Conservation (phyloP, 768 basidiomycete species). For the Kwoniella pini region DNA sequence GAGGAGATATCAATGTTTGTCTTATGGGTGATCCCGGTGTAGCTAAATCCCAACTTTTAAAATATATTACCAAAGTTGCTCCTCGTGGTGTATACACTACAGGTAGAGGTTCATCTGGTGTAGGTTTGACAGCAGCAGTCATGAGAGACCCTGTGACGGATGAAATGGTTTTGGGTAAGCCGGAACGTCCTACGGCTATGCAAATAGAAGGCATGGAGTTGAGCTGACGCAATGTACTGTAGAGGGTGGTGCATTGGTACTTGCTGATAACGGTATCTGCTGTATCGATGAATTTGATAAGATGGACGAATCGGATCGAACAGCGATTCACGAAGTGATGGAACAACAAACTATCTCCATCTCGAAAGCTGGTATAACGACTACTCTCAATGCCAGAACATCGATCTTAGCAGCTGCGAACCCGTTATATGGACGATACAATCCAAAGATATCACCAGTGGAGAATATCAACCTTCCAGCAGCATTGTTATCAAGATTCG, state of each 20-base stretch:
- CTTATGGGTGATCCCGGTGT: conserved; percentile 99
- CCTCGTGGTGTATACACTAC: conserved; percentile 98
- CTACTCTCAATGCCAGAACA: conserved; percentile 60
- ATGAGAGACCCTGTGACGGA: conserved; percentile 99
- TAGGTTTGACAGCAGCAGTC: conserved; percentile 97
- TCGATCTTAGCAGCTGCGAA: conserved; percentile 88
- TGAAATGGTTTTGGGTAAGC: conserved; percentile 96
- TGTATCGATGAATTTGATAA: conserved; percentile 99
- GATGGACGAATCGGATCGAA: conserved; percentile 97
- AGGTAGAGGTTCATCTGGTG: conserved; percentile 96
- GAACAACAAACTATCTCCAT: conserved; percentile 63
- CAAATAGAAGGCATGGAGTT: neutral
- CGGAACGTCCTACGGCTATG: no score
- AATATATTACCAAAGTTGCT: conserved; percentile 98
- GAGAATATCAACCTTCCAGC: conserved; percentile 99
- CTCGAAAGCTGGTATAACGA: conserved; percentile 62
- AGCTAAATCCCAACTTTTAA: conserved; percentile 79
- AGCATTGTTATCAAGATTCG: conserved; percentile 92
- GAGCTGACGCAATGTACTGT: conserved; percentile 19
- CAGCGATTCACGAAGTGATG: conserved; percentile 99
- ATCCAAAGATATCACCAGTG: conserved; percentile 93
- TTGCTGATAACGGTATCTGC: conserved; percentile 98
- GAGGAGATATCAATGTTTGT: conserved; percentile 96
- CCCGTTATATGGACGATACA: conserved; percentile 96
- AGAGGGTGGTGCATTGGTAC: conserved; percentile 99